Base-by-base conservation (phyloP, 108 stramenopile genomes). In the Nitzschia sp. region DNA sequence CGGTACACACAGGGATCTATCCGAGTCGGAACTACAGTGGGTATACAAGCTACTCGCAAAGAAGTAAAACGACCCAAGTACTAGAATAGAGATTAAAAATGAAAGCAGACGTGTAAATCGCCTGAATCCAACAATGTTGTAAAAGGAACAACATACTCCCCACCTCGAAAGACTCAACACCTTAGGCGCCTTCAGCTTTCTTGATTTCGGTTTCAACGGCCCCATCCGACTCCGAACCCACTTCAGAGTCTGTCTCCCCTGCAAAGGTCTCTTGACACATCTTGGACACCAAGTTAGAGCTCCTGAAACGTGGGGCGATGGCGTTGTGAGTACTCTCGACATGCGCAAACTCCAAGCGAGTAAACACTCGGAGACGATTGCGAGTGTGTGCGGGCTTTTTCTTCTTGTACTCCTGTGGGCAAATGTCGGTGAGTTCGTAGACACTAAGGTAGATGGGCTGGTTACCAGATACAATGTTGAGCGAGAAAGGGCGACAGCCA, bases 1-100 rank as follows among this genome's bases (percentile, higher is more conserved):
- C 20, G 89, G 89, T 6, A 76, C 78, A 43, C 83, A 83, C 43
- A 67, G 89, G 59, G 64, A 85, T 10, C 63, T 78, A n/a, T 71
- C 82, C 41, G 57, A 62, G 10, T 76, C 81, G 17, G 91, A 93
- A 77, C 3, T 78, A 26, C 58, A 81, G 41, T 92, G 91, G 91
- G 86, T 85, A 52, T 53, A 80, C 9, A 25, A 48, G 24, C 34
- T 65, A 38, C 26, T 39, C 10, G 10, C 15, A 38, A 34, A 39
- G 39, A 40, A 58, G 19, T 37, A 37, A 39, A 58, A 58, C 14
- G 17, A 48, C 46, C 29, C 29, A 34, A 34, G 29, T 34, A 34
- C 29, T 34, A 34, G 29, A 34, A 34, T 34, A 34, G 29, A 34
- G 29, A 34, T 34, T n/a, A n/a, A 34, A 5, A 3, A 34, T 34